Evolutionary conservation across 176 grass and related monocot species (phyloP).

Genomic region (Elaeis guineensis): DNA sequence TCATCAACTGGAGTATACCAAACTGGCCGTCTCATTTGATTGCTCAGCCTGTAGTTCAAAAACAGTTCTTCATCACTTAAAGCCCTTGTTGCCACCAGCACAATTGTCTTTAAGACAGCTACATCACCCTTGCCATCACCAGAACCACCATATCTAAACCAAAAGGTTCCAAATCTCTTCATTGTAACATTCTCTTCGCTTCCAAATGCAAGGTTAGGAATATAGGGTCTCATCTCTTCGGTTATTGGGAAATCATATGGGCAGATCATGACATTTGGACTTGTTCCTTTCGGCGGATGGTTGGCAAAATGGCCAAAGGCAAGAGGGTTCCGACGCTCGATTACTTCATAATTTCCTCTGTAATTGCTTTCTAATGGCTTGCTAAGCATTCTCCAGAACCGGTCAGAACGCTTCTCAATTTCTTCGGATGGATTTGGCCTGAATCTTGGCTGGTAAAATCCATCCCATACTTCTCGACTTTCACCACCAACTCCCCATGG

Average conservation of each 20-base stretch:
- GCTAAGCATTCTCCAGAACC: constrained; percentile 59
- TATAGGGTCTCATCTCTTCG: constrained; percentile 72
- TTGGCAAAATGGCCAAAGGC: constrained; percentile 91
- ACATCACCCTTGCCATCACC: constrained; percentile 25
- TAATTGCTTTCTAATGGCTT: constrained; percentile 53
- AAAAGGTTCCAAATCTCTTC: constrained; percentile 85
- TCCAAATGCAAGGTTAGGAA: constrained; percentile 74
- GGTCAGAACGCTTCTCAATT: constrained; percentile 40
- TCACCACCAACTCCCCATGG: constrained; percentile 61
- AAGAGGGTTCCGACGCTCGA: constrained; percentile 80
- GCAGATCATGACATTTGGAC: constrained; percentile 86
- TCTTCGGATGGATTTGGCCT: constrained; percentile 23
- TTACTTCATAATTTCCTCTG: constrained; percentile 40
- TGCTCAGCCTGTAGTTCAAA: constrained; percentile 82
- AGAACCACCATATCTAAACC: constrained; percentile 66
- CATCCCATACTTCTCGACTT: constrained; percentile 74
- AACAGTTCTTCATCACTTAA: constrained; percentile 74
- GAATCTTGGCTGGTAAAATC: constrained; percentile 27
- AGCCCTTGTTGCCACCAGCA: constrained; percentile 67
- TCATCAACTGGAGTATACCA: constrained; percentile 88
- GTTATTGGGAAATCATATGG: constrained; percentile 77
- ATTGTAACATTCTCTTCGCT: constrained; percentile 42
- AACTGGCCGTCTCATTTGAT: constrained; percentile 59
- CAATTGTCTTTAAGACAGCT: constrained; percentile 51
- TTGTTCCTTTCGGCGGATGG: constrained; percentile 58